Percentiles rank a stretch among this genome's conserved stretches.
phyloP scores from a whole-genome alignment of 2,329 filamentous ascomycete species.

The Myriosclerotinia scirpicola region DNA sequence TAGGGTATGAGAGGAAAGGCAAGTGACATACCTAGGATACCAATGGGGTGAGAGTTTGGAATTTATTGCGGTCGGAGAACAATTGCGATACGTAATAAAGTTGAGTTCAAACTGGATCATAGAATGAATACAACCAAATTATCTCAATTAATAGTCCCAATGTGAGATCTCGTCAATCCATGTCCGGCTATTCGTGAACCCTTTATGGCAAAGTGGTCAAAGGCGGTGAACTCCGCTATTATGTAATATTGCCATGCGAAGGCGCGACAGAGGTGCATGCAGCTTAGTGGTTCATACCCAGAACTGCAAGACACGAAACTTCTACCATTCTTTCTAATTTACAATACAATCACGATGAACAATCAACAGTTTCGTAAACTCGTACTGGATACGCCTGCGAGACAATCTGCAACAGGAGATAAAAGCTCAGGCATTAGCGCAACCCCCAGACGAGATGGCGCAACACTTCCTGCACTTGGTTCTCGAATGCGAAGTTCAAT shows the following conservation, averaged over 20 bases:
- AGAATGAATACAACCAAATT: background rate
- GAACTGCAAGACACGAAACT: background rate
- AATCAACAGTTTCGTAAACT: constrained; percentile 92
- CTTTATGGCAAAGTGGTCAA: no score
- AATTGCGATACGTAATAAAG: no score
- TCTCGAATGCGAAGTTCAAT: constrained; percentile 78
- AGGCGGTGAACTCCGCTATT: no score
- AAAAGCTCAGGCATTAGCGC: constrained; percentile 30
- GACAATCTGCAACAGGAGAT: constrained; percentile 36
- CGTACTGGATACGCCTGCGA: constrained; percentile 55
- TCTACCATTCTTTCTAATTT: background rate
- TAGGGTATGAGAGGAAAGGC: background rate
- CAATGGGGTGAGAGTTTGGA: no score
- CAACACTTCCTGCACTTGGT: constrained; percentile 60
- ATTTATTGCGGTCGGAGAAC: background rate
- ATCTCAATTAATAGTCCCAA: no score
- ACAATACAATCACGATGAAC: constrained; percentile 64
- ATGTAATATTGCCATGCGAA: background rate
- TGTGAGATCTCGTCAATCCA: no score
- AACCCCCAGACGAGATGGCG: constrained; percentile 47
- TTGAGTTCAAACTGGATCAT: background rate
- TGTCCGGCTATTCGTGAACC: no score
- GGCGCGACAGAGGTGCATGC: background rate
- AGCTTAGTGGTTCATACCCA: no score
- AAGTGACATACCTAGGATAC: background rate